A percentile compares a stretch with the other conserved stretches of the same genome.
phyloP scores from a whole-genome alignment of 1,284 basidiomycete species.

The Cutaneotrichosporon sp. region DNA sequence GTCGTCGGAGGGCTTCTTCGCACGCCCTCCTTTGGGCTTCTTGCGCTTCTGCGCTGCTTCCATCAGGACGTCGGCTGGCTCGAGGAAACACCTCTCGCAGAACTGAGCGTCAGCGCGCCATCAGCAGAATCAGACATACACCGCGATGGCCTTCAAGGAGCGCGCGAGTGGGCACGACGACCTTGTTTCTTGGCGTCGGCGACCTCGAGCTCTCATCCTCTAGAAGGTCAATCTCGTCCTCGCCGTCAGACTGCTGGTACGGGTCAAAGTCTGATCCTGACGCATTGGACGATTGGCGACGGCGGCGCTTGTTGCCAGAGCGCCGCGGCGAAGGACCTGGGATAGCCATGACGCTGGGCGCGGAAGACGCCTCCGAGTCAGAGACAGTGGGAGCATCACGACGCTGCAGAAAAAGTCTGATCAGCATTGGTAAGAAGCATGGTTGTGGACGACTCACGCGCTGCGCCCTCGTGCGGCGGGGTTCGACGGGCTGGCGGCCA shows the following conservation, averaged over 20 bases:
- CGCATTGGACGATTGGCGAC: too few species aligned
- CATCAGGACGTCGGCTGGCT: conserved; percentile 34
- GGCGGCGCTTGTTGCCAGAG: too few species aligned
- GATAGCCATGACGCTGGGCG: too few species aligned
- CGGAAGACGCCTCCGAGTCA: too few species aligned
- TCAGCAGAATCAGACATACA: conserved; percentile 3
- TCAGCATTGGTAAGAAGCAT: too few species aligned
- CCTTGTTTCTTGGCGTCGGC: background rate
- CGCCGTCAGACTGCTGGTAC: conserved; percentile 13
- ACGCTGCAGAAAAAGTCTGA: too few species aligned
- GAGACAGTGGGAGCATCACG: too few species aligned
- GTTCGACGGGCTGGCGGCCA: background rate
- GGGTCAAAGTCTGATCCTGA: too few species aligned
- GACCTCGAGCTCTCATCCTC: conserved; percentile 6
- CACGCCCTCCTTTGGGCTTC: conserved; percentile 13
- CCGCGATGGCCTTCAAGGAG: conserved; percentile 16
- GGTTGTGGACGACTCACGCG: background rate
- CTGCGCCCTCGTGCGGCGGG: background rate
- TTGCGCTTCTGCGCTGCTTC: conserved; percentile 14
- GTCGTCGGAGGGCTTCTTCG: conserved; percentile 40
- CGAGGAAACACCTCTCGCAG: conserved; percentile 38
- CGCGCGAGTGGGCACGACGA: conserved; percentile 1
- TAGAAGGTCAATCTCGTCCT: conserved; percentile 12
- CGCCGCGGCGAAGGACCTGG: too few species aligned
- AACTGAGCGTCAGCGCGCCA: conserved; percentile 2